A percentile compares a stretch with the other conserved stretches of the same genome.
These are phyloP conservation scores for Phytophthora fragariaefolia DNA, from an alignment of 352 stramenopile species.

Conservation along the genomic window DNA sequence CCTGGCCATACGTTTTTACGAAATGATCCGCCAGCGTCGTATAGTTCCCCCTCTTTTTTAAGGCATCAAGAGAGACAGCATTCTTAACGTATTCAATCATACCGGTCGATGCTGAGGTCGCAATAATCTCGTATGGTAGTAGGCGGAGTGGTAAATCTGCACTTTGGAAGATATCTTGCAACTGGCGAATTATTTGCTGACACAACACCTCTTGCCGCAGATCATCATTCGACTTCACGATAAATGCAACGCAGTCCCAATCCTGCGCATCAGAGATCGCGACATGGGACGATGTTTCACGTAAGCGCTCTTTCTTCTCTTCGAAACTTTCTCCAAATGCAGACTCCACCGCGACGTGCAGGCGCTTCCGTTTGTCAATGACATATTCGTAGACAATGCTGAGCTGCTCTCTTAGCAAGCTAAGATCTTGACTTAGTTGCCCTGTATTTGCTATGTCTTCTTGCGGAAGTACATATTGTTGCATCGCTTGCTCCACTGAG, in stretches of 20 bases:
- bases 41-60: constrained; percentile 92
- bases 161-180: constrained; percentile 96
- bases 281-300: constrained; percentile 56
- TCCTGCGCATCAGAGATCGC: constrained; percentile 31
- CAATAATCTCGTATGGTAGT: constrained; percentile 96
- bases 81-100: constrained; percentile 98
- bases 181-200: constrained; percentile 96
- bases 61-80: constrained; percentile 95
- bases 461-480: constrained; percentile 59
- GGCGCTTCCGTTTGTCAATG: constrained; percentile 61
- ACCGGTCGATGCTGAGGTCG: constrained; percentile 93
- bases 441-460: constrained; percentile 37
- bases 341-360: constrained; percentile 73
- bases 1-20: constrained; percentile 91
- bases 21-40: constrained; percentile 93
- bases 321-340: constrained; percentile 88
- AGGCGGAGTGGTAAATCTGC: constrained; percentile 95
- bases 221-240: constrained; percentile 99
- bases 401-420: constrained; percentile 71
- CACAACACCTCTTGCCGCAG: constrained; percentile 97
- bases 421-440: constrained; percentile 55
- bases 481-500: constrained; percentile 63
- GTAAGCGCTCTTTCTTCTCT: constrained; percentile 74
- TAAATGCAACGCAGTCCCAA: constrained; percentile 91
- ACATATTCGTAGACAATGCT: constrained; percentile 76